Evolutionary conservation across 2,329 filamentous ascomycete genomes (phyloP).

Genomic region (Periglandula ipomoeae): DNA sequence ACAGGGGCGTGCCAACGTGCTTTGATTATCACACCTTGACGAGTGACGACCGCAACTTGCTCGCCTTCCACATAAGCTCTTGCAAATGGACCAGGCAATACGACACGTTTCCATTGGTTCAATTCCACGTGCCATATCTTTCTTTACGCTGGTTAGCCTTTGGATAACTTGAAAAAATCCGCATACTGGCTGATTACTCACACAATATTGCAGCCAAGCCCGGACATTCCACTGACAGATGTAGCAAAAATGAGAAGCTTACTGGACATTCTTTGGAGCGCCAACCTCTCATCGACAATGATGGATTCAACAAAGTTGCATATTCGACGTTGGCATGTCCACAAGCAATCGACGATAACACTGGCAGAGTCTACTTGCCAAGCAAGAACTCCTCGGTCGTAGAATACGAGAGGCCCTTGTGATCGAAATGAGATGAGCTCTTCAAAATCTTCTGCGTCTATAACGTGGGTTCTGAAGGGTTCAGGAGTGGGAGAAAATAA

Average conservation of each 20-base stretch:
- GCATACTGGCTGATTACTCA: slow-evolving; percentile 8
- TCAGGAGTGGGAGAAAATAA: neutral
- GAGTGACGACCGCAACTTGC: slow-evolving; percentile 13
- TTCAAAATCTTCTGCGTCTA: neutral
- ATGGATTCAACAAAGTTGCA: slow-evolving; percentile 11
- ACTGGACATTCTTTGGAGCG: slow-evolving; percentile 14
- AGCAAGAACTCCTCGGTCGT: slow-evolving; percentile 16
- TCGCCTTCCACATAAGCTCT: slow-evolving; percentile 13
- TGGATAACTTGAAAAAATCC: too few species aligned
- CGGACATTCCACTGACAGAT: neutral
- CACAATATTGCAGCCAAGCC: slow-evolving; percentile 4
- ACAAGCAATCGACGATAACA: slow-evolving; percentile 18
- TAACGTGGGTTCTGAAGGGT: neutral
- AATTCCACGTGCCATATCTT: slow-evolving; percentile 14
- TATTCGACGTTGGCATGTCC: slow-evolving; percentile 11
- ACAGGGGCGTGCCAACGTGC: slow-evolving; percentile 15
- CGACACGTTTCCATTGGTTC: slow-evolving; percentile 12
- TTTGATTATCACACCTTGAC: slow-evolving; percentile 12
- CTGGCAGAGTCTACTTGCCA: slow-evolving; percentile 16
- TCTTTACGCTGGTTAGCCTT: too few species aligned
- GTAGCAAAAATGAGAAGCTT: neutral
- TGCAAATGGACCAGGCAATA: slow-evolving; percentile 11
- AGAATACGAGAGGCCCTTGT: slow-evolving; percentile 11
- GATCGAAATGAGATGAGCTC: slow-evolving; percentile 3
- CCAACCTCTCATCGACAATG: slow-evolving; percentile 11